phyloP scores from a whole-genome alignment of 257 asterid species.

The Gynochthodes officinalis region DNA sequence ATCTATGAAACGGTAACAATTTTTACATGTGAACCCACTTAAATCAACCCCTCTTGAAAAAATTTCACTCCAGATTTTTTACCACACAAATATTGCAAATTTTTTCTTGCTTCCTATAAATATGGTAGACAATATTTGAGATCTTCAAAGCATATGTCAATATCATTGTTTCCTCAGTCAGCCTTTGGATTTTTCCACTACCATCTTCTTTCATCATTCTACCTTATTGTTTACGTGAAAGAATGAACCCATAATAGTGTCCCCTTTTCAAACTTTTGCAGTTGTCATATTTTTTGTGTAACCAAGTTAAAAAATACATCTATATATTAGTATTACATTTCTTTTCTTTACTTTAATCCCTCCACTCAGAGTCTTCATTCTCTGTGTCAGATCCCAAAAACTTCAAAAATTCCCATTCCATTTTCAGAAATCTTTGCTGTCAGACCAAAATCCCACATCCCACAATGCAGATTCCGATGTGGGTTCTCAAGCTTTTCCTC shows the following conservation, averaged over 20 bases:
- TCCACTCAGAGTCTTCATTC: neutral
- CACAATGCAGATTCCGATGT: slow-evolving; percentile 45
- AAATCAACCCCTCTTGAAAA: slow-evolving; percentile 8
- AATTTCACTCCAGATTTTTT: neutral
- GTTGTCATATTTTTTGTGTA: neutral
- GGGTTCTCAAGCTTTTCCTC: slow-evolving; percentile 44
- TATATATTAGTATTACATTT: no score
- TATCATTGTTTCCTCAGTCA: slow-evolving; percentile 24
- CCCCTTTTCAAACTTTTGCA: slow-evolving; percentile 24
- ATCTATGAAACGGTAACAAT: slow-evolving; percentile 62
- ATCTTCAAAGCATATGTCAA: slow-evolving; percentile 39
- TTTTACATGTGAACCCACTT: slow-evolving; percentile 57
- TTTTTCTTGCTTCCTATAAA: slow-evolving; percentile 41
- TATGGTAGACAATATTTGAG: slow-evolving; percentile 30
- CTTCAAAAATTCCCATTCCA: slow-evolving; percentile 22
- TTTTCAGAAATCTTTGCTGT: slow-evolving; percentile 9
- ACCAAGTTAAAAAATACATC: neutral
- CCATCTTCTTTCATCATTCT: slow-evolving; percentile 46
- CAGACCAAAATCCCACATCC: slow-evolving; percentile 22
- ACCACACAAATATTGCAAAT: neutral
- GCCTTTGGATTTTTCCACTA: slow-evolving; percentile 13
- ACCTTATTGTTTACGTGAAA: slow-evolving; percentile 50
- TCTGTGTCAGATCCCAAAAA: slow-evolving; percentile 20
- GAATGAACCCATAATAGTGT: slow-evolving; percentile 25
- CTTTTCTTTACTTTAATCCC: no score